Conservation (phyloP, 306 rosid species). For the Aeschynomene evenia region DNA sequence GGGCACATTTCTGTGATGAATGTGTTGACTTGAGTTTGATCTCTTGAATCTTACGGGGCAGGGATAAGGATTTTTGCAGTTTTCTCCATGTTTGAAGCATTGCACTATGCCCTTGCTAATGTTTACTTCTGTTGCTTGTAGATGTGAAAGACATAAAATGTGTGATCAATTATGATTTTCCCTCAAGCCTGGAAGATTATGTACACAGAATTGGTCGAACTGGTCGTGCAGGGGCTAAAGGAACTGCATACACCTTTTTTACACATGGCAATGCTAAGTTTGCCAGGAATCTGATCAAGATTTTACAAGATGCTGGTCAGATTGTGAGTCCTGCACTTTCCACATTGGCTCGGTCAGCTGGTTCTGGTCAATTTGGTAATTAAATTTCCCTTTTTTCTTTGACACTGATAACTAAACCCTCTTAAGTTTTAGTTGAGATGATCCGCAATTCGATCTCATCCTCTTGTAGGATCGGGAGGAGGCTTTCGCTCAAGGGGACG, state of each 20-base stretch:
- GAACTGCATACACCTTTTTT: slow-evolving; percentile 83
- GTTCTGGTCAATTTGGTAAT: slow-evolving; percentile 64
- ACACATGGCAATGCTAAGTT: slow-evolving; percentile 74
- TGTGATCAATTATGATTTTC: slow-evolving; percentile 94
- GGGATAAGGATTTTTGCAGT: slow-evolving; percentile 92
- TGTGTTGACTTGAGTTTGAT: slow-evolving; percentile 88
- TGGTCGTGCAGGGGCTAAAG: slow-evolving; percentile 98
- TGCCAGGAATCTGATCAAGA: slow-evolving; percentile 72
- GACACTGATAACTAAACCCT: not conserved
- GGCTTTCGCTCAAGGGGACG: slow-evolving; percentile 76
- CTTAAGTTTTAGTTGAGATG: not conserved
- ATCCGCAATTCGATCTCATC: not conserved
- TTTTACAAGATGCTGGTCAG: slow-evolving; percentile 87
- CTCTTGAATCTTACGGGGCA: slow-evolving; percentile 66
- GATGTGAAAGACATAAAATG: slow-evolving; percentile 98
- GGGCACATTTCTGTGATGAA: slow-evolving; percentile 95
- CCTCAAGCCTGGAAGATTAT: slow-evolving; percentile 92
- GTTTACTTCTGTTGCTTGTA: slow-evolving; percentile 40
- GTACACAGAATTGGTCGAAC: slow-evolving; percentile 97
- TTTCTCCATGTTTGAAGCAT: slow-evolving; percentile 43
- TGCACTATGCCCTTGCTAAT: slow-evolving; percentile 21
- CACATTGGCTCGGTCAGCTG: slow-evolving; percentile 59
- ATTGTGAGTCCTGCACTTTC: slow-evolving; percentile 60
- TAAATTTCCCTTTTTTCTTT: not conserved
- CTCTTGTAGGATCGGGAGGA: slow-evolving; percentile 59